Base-by-base conservation (phyloP, 2,329 filamentous ascomycete species). In the Lizonia empirigonia region DNA sequence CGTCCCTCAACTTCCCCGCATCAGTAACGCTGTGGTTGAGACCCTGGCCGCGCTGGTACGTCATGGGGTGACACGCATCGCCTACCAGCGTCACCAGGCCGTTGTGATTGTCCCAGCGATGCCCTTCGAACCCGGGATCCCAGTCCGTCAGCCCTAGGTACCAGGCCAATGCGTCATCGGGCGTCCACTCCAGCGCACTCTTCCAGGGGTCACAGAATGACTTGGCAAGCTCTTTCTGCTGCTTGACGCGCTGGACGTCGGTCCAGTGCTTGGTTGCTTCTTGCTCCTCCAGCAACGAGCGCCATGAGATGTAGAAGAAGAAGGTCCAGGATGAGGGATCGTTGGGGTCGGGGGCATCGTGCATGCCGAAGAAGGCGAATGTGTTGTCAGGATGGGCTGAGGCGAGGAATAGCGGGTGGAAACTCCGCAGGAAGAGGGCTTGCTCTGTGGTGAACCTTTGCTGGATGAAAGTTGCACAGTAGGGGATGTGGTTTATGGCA, bases 261-360 rank as follows among this genome's bases (percentile, higher is more conserved):
- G 70, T 68, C 62, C 71, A 74, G 36, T 63, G 13, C 33, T 62
- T 64, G 33, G 74, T 74, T 27, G 63, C 62, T 8, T 70, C 70
- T 53, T 80, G 77, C 52, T 78, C 72, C 42, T 77, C 71, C 1
- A 74, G 22, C 26, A 60, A 67, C 8, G 63, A 71, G 15, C 44
- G 56, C 75, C 76, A 79, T 9, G 77, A 79, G 41, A 80, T 76
- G 59, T 80, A 80, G 64, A 76, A 78, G 62, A 76, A 76, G 56
- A 78, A 78, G 3, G 69, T 71, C 77, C 76, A 78, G 5, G 63
- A 65, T 18, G 75, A 73, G 1, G 76, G 77, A 8, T 70, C 59
- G 15, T 71, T 62, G 12, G 66, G 54, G 35, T 74, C 66, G 2
- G 71, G 63, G 5, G 67, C 76, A 55, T 78, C 71, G 23, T 78